phyloP scores from a whole-genome alignment of 2,329 filamentous ascomycete species.

The Hypoxylon sp. region DNA sequence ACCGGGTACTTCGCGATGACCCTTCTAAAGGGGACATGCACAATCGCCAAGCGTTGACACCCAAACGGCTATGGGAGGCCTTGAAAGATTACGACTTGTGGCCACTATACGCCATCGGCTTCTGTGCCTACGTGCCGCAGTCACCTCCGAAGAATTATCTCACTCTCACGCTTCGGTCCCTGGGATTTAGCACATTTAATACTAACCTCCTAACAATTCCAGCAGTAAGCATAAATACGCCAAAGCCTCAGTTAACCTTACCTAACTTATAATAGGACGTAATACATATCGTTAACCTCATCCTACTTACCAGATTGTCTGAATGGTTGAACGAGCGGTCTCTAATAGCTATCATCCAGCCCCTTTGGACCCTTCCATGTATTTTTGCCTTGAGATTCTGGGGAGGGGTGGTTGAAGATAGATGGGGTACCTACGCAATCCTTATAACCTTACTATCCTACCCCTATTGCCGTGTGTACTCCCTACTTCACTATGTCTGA shows the following conservation, averaged over 20 bases:
- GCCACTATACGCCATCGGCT: constrained; percentile 67
- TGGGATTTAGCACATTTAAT: constrained; percentile 68
- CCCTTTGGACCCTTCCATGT: constrained; percentile 70
- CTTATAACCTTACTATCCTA: constrained; percentile 66
- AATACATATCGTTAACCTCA: constrained; percentile 66
- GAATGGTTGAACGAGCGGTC: constrained; percentile 66
- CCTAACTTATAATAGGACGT: constrained; percentile 59
- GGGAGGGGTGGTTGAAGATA: constrained; percentile 59
- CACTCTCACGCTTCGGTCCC: constrained; percentile 65
- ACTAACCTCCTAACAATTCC: constrained; percentile 72
- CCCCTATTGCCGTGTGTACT: constrained; percentile 64
- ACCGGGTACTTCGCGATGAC: constrained; percentile 70
- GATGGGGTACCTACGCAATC: constrained; percentile 68
- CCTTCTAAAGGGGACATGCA: constrained; percentile 72
- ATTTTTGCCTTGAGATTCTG: constrained; percentile 66
- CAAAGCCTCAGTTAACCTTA: constrained; percentile 50
- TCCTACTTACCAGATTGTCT: constrained; percentile 66
- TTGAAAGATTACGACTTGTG: constrained; percentile 70
- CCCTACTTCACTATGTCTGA: neutral
- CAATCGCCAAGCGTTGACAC: constrained; percentile 69
- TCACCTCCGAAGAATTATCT: constrained; percentile 65
- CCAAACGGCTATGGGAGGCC: constrained; percentile 63
- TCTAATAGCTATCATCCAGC: constrained; percentile 62
- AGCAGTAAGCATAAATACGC: constrained; percentile 54
- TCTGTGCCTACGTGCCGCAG: constrained; percentile 65